phyloP scores from a whole-genome alignment of 371 early-diverging fungal genomes.

The Mortierella sp. region DNA sequence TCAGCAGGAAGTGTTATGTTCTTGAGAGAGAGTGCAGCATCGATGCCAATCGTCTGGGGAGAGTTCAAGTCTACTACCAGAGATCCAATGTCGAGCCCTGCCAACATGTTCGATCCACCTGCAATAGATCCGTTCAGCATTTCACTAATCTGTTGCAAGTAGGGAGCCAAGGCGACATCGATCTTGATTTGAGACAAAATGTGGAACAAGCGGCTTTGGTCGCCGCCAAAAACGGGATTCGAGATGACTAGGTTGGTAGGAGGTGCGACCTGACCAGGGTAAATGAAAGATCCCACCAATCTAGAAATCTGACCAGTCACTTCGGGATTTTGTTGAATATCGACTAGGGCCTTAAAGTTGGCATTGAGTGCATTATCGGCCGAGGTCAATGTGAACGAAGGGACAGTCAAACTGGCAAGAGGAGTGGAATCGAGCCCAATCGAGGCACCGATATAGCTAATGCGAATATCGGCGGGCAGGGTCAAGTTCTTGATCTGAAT shows the following conservation, averaged over 20 bases:
- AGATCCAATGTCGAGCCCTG: conserved; percentile 42
- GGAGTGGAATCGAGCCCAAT: background rate
- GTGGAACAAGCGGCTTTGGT: background rate
- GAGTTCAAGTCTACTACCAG: conserved; percentile 39
- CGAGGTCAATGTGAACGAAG: background rate
- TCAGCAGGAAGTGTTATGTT: conserved; percentile 42
- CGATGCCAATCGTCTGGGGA: conserved; percentile 51
- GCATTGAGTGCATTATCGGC: background rate
- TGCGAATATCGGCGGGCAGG: background rate
- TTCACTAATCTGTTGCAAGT: background rate
- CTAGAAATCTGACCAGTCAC: background rate
- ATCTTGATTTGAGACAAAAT: background rate
- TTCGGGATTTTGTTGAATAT: background rate
- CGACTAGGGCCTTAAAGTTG: background rate
- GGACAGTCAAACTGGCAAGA: background rate
- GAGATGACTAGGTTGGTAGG: background rate
- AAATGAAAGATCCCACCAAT: background rate
- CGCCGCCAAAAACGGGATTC: background rate
- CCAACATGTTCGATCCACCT: conserved; percentile 16
- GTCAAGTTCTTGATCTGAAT: background rate
- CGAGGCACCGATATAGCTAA: background rate
- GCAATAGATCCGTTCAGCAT: background rate
- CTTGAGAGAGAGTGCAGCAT: conserved; percentile 39
- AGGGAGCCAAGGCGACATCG: background rate
- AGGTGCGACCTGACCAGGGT: background rate